Conservation (phyloP, 1,284 basidiomycete species). For the Salmacisia buchloeana region DNA sequence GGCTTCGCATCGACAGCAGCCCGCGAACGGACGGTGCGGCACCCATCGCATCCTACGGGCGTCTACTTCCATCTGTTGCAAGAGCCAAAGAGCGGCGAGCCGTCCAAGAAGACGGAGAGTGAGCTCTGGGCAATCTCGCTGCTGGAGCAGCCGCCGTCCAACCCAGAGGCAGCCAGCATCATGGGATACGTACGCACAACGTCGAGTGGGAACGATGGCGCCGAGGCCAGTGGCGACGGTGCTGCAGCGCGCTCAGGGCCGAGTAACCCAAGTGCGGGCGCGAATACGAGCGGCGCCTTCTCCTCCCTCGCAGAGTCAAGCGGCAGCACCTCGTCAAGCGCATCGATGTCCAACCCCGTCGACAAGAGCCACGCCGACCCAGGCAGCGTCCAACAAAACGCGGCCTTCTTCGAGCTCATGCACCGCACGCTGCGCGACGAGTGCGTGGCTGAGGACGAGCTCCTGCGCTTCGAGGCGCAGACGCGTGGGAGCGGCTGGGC, state of each 20-base stretch:
- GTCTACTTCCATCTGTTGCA: constrained; percentile 4
- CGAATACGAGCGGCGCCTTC: no score
- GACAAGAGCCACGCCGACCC: constrained; percentile 28
- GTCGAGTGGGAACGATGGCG: not conserved
- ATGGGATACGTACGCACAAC: not conserved
- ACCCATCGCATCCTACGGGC: constrained; percentile 1
- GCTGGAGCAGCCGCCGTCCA: not conserved
- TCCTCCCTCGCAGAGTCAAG: no score
- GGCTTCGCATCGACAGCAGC: no score
- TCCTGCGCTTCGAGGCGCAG: constrained; percentile 37
- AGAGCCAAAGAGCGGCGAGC: not conserved
- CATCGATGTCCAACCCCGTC: no score
- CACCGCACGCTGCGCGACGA: constrained; percentile 36
- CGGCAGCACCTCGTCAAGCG: no score
- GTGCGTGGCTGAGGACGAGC: constrained; percentile 32
- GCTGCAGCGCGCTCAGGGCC: no score
- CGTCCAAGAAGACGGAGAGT: no score
- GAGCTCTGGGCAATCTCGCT: not conserved
- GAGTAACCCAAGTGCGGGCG: no score
- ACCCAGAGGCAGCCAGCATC: constrained; percentile 1
- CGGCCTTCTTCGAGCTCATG: constrained; percentile 31
- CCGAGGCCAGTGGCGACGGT: no score
- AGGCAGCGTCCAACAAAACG: constrained; percentile 32
- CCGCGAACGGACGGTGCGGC: constrained; percentile 1
- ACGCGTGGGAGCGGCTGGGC: constrained; percentile 42